Percentiles rank a stretch among this genome's conserved stretches.
Evolutionary conservation across 2,329 filamentous ascomycete species (phyloP).

Genomic region (Venturia effusa): DNA sequence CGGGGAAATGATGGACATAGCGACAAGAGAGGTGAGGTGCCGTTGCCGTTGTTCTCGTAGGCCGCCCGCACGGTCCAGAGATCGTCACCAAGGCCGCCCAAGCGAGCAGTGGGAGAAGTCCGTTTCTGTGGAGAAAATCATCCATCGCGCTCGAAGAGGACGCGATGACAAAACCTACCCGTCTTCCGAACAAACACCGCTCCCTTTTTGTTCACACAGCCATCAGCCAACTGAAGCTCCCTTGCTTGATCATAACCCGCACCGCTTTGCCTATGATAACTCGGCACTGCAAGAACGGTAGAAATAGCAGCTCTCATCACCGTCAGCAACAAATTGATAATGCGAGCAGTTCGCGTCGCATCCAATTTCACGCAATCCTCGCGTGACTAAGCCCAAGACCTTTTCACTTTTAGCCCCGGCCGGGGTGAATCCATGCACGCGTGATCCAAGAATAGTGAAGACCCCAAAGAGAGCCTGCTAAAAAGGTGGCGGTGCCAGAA

Average conservation of each 20-base stretch:
- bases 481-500: neutral
- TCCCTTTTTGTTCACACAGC: neutral
- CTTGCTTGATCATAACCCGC: neutral
- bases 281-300: neutral
- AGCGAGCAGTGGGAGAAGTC: neutral
- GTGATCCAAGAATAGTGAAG: neutral
- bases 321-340: neutral
- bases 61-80: too few relatives aligned
- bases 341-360: neutral
- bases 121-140: neutral
- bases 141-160: neutral
- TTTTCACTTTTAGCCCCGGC: too few relatives aligned
- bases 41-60: neutral
- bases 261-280: neutral
- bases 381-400: too few relatives aligned
- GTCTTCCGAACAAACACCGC: neutral
- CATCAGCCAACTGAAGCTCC: neutral
- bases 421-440: too few relatives aligned
- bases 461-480: neutral
- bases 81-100: neutral
- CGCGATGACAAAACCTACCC: neutral
- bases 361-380: too few relatives aligned
- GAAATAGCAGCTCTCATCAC: neutral
- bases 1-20: too few relatives aligned
- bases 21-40: neutral